Conservation (phyloP, 73 alveolate species). For the Paramecium sexaurelia region DNA sequence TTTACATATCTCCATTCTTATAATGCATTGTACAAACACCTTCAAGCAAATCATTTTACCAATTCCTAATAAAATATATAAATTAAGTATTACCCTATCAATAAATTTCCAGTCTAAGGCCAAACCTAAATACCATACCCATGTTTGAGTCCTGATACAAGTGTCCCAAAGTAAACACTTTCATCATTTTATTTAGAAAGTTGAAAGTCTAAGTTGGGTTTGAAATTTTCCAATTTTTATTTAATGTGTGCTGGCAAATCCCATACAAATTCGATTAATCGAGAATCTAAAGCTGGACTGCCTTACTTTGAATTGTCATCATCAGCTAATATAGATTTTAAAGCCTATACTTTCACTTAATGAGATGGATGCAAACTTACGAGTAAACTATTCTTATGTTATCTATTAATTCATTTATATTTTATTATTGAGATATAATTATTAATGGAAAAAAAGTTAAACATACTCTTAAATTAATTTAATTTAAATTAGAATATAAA, state of each 20-base stretch:
- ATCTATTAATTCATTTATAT: neutral
- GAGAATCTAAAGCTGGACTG: slow-evolving; percentile 6
- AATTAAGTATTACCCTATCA: slow-evolving; percentile 11
- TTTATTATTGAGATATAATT: neutral
- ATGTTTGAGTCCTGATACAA: neutral
- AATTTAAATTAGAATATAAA: neutral
- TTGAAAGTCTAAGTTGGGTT: neutral
- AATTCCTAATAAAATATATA: neutral
- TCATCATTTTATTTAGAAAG: neutral
- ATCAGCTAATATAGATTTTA: neutral
- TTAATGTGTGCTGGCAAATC: neutral
- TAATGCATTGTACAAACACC: slow-evolving; percentile 32
- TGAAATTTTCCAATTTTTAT: neutral
- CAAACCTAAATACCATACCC: slow-evolving; percentile 26
- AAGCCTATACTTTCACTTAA: slow-evolving; percentile 8
- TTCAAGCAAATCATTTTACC: slow-evolving; percentile 22
- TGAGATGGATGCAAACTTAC: slow-evolving; percentile 1
- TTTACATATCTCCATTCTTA: slow-evolving; percentile 42
- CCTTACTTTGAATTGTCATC: neutral
- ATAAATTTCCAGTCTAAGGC: slow-evolving; percentile 26
- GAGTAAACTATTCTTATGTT: neutral
- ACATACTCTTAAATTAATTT: neutral
- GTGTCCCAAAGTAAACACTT: neutral
- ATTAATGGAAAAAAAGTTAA: neutral
- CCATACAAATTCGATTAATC: neutral